A percentile compares a stretch with the other conserved stretches of the same genome.
phyloP scores from a whole-genome alignment of 2,329 filamentous ascomycete genomes.

The Trichophyton simii region DNA sequence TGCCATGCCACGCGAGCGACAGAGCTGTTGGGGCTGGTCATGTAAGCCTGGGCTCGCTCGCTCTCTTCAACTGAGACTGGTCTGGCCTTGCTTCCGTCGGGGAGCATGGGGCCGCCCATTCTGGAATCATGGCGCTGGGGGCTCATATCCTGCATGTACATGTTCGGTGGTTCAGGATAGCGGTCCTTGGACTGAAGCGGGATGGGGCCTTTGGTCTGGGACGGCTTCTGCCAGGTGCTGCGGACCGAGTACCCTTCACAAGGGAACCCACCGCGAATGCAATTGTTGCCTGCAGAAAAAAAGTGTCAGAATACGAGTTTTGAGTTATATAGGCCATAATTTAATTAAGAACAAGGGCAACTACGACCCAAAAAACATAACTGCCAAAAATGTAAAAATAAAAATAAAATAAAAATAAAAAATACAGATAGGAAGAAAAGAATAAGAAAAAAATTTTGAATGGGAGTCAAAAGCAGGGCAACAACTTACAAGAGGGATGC shows the following conservation, averaged over 20 bases:
- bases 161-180: conserved; percentile 28
- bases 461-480: conserved; percentile 2
- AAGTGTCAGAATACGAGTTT: conserved; percentile 1
- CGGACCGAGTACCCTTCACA: conserved; percentile 84
- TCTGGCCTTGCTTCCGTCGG: conserved; percentile 35
- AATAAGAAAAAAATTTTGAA: neutral
- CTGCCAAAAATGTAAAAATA: conserved; percentile 2
- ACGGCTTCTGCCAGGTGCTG: conserved; percentile 65
- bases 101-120: conserved; percentile 16
- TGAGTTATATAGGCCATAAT: too few species aligned
- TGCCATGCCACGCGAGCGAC: conserved; percentile 28
- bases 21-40: conserved; percentile 28
- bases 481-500: conserved; percentile 71
- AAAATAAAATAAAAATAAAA: conserved; percentile 3
- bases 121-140: conserved; percentile 29
- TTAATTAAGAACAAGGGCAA: too few species aligned
- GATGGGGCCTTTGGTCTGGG: conserved; percentile 54
- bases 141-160: conserved; percentile 28
- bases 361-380: too few species aligned
- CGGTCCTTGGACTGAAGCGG: conserved; percentile 74
- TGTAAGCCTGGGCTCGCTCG: conserved; percentile 29
- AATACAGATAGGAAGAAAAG: neutral
- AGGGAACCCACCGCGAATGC: conserved; percentile 73
- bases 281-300: conserved; percentile 59
- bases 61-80: conserved; percentile 37